phyloP scores from a whole-genome alignment of 2,329 filamentous ascomycete species.

The Microcyclosporella mali region DNA sequence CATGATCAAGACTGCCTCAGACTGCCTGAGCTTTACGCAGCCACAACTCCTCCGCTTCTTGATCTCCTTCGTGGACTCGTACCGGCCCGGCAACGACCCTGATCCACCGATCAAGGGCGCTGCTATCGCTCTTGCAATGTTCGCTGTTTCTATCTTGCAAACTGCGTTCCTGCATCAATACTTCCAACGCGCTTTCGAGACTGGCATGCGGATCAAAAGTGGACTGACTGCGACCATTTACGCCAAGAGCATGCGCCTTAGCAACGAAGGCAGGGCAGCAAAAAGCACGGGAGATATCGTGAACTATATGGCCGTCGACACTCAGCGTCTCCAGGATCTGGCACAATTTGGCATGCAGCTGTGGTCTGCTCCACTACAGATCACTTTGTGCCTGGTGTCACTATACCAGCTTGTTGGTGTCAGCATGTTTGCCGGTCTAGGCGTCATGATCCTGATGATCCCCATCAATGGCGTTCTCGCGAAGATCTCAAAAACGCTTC shows the following conservation, averaged over 20 bases:
- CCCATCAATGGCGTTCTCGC: constrained; percentile 91
- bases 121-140: constrained; percentile 88
- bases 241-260: constrained; percentile 79
- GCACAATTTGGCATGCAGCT: constrained; percentile 92
- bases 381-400: constrained; percentile 88
- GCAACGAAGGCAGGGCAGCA: constrained; percentile 80
- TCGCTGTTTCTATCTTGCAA: constrained; percentile 75
- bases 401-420: constrained; percentile 90
- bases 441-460: constrained; percentile 95
- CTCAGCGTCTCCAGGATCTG: constrained; percentile 87
- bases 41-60: constrained; percentile 81
- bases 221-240: constrained; percentile 88
- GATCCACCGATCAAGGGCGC: constrained; percentile 79
- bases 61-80: constrained; percentile 79
- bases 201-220: constrained; percentile 94
- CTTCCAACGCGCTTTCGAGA: constrained; percentile 90
- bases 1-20: constrained; percentile 83
- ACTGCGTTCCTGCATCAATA: constrained; percentile 94
- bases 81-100: constrained; percentile 52
- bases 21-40: constrained; percentile 78
- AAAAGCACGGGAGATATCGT: constrained; percentile 98
- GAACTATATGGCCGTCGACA: constrained; percentile 98
- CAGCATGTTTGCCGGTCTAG: constrained; percentile 93
- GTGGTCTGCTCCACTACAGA: constrained; percentile 97
- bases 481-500: constrained; percentile 84